Conservation (phyloP, 2,329 filamentous ascomycete genomes). For the Diplodia sapinea region DNA sequence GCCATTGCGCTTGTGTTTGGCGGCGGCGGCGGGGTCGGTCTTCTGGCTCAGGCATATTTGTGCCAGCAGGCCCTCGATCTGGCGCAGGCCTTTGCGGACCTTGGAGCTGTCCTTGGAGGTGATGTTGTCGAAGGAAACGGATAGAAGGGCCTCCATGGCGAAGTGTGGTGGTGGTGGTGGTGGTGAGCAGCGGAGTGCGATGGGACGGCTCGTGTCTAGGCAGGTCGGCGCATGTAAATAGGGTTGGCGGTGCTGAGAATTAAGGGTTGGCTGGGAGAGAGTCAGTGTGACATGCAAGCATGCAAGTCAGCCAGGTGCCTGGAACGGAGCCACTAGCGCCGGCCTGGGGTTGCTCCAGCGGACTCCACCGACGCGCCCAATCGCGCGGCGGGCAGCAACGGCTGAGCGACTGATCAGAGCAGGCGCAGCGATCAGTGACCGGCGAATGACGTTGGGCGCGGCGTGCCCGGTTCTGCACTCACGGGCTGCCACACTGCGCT, state of each 20-base stretch:
- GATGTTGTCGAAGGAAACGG: conserved; percentile 93
- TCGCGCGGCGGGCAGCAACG: conserved; percentile 25
- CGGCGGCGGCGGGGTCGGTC: conserved; percentile 35
- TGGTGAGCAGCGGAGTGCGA: conserved; percentile 6
- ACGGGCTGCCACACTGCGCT: conserved; percentile 12
- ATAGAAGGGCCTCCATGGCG: conserved; percentile 86
- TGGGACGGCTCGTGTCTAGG: conserved; percentile 15
- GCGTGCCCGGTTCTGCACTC: conserved; percentile 22
- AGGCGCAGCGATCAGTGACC: conserved; percentile 28
- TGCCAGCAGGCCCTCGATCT: conserved; percentile 91
- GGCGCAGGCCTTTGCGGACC: conserved; percentile 89
- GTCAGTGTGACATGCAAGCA: conserved; percentile 28
- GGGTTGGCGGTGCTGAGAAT: conserved; percentile 28
- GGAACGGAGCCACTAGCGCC: conserved; percentile 17
- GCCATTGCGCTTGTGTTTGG: conserved; percentile 44
- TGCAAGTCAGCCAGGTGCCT: conserved; percentile 26
- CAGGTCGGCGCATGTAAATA: conserved; percentile 28
- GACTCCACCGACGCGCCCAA: conserved; percentile 14
- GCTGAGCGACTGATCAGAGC: conserved; percentile 29
- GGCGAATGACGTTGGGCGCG: conserved; percentile 28
- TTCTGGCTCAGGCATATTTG: conserved; percentile 81
- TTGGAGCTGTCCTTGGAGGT: conserved; percentile 89
- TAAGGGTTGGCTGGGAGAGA: conserved; percentile 32
- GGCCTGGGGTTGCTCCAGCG: conserved; percentile 26
- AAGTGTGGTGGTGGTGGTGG: conserved; percentile 12